Percentiles rank a stretch among this genome's conserved stretches.
phyloP scores from a whole-genome alignment of 2,329 filamentous ascomycete species.

The Tolypocladium cylindrosporum region DNA sequence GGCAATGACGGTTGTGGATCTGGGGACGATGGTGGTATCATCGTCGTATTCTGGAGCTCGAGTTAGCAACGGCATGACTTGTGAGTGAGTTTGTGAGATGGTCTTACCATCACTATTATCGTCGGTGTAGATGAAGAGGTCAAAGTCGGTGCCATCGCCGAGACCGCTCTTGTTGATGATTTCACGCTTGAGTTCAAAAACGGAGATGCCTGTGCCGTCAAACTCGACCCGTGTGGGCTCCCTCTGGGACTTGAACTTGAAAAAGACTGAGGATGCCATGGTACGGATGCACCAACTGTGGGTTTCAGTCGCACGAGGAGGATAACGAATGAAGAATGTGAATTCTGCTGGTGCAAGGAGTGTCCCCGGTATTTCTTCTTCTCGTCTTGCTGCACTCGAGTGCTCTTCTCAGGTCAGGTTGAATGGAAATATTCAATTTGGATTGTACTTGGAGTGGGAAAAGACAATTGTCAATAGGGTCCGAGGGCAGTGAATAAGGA shows the following conservation, averaged over 20 bases:
- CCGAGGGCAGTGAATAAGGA: constrained; percentile 26
- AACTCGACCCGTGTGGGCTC: constrained; percentile 92
- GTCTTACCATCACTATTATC: constrained; percentile 75
- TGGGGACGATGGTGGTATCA: constrained; percentile 93
- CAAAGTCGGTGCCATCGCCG: constrained; percentile 92
- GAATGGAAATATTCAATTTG: constrained; percentile 40
- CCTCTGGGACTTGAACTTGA: constrained; percentile 99
- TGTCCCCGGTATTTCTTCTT: constrained; percentile 6
- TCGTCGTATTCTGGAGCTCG: constrained; percentile 74
- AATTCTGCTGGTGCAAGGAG: not conserved
- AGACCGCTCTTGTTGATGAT: constrained; percentile 92
- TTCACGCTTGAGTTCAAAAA: constrained; percentile 97
- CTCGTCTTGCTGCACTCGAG: constrained; percentile 25
- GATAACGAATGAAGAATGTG: not conserved
- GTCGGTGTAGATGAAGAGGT: constrained; percentile 87
- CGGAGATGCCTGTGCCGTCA: constrained; percentile 93
- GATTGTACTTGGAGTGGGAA: constrained; percentile 33
- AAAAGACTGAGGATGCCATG: constrained; percentile 97
- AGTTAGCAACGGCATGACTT: constrained; percentile 15
- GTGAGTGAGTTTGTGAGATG: not conserved
- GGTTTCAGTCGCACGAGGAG: not conserved
- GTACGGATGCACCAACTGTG: constrained; percentile 15
- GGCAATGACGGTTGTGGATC: constrained; percentile 88
- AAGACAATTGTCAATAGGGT: constrained; percentile 23
- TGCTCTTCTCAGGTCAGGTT: constrained; percentile 25